These are phyloP conservation scores for Neurospora sp. DNA, from an alignment of 495 filamentous ascomycete genomes.

Conservation along the genomic window DNA sequence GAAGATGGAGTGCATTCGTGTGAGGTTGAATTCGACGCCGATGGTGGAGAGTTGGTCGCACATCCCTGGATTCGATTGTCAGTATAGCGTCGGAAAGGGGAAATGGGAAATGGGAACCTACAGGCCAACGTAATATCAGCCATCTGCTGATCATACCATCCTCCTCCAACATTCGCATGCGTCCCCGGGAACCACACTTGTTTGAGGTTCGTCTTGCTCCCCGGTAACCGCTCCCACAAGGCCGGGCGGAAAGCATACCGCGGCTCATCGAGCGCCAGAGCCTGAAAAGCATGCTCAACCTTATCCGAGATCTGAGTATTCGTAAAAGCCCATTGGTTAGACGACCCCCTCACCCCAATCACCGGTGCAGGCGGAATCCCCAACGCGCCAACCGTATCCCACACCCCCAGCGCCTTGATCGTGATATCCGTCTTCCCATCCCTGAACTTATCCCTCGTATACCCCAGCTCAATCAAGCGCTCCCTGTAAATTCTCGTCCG, in stretches of 20 bases:
- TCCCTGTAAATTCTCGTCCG: constrained; percentile 18
- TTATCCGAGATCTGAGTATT: constrained; percentile 44
- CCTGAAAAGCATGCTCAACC: constrained; percentile 62
- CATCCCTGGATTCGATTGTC: constrained; percentile 19
- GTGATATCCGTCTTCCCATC: constrained; percentile 21
- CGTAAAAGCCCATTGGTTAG: constrained; percentile 38
- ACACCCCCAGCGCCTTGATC: constrained; percentile 29
- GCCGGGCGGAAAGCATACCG: constrained; percentile 52
- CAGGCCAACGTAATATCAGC: constrained; percentile 24
- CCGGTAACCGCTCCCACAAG: constrained; percentile 40
- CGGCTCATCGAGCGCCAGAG: constrained; percentile 60
- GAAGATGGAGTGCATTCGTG: constrained; percentile 17
- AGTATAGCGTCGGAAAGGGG: background rate
- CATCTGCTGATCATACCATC: constrained; percentile 25
- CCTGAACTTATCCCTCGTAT: constrained; percentile 17
- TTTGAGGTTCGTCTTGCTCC: constrained; percentile 34
- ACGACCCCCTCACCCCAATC: constrained; percentile 22
- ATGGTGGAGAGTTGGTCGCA: constrained; percentile 25
- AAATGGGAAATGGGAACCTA: constrained; percentile 2
- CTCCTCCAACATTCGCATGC: constrained; percentile 55
- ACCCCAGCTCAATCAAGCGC: constrained; percentile 14
- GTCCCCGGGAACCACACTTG: constrained; percentile 65
- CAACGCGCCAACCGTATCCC: constrained; percentile 30
- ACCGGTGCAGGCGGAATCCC: constrained; percentile 25
- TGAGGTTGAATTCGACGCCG: constrained; percentile 24